Base-by-base conservation (phyloP, 306 rosid species). In the Cercis canadensis region DNA sequence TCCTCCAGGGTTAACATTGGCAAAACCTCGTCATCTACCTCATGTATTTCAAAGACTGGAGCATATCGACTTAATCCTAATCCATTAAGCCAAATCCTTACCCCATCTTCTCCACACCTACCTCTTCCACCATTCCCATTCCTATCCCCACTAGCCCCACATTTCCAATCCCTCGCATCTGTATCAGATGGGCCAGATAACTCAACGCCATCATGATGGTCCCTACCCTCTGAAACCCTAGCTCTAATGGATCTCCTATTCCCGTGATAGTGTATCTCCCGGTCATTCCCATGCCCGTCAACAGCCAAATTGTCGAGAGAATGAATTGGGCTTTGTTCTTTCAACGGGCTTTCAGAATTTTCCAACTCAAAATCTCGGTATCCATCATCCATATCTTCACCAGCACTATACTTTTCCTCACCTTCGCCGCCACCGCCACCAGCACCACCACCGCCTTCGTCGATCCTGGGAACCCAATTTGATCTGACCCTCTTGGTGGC, bases 1-100 rank as follows among this genome's bases (percentile, higher is more conserved):
- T 92, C 98, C 74, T 88, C 93, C 61, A 88, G 64, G 7, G 93
- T 88, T 65, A 94, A 70, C 97, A 89, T 83, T 17, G 99, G 96
- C 88, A 94, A 77, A 9, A 94, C 85, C 72, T 94, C 99, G 51
- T 90, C 97, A 79, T 94, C 98, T 19, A 94, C 98, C 75, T 94
- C 98, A 36, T 94, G 97, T 24, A 94, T 85, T 78, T 94, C 97
- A 6, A 94, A 94, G 52, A 94, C 91, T 0, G 97, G 95, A 0
- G 95, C 97, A 86, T 94, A 94, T 40, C 98, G 79, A 14, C 98
- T 81, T 70, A 94, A 79, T 12, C 99, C 97, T 45, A 94, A 76
- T 0, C 95, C 99, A 73, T 87, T 87, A 44, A 94, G 97, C 97
- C 97, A 94, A 84, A 86, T 79, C 80, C 92, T 86, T 36, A 94